Evolutionary conservation across 768 basidiomycete genomes (phyloP).

Genomic region (Boletellus ananiceps): DNA sequence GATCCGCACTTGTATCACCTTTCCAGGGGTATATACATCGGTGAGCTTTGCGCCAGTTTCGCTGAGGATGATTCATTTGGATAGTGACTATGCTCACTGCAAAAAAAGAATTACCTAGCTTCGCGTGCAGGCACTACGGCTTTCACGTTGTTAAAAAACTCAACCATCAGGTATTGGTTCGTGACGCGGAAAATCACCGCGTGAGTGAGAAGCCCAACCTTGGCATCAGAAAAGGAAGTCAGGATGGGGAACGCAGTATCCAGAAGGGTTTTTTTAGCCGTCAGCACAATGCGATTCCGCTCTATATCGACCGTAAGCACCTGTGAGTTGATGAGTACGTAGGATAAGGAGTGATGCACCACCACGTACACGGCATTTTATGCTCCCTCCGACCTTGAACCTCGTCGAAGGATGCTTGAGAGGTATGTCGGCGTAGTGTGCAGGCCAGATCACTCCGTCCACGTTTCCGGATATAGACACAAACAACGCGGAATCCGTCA

Average conservation of each 20-base stretch:
- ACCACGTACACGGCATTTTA: constrained; percentile 77
- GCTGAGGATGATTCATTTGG: constrained; percentile 36
- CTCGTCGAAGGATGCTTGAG: constrained; percentile 90
- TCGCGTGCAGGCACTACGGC: constrained; percentile 79
- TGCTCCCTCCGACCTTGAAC: constrained; percentile 76
- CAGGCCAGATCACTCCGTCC: constrained; percentile 91
- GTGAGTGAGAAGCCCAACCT: constrained; percentile 67
- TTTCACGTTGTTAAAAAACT: constrained; percentile 86
- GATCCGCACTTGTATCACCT: constrained; percentile 81
- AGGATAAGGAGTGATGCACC: background rate
- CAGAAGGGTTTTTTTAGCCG: constrained; percentile 86
- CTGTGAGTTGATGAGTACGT: constrained; percentile 33
- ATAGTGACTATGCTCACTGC: background rate
- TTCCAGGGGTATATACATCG: constrained; percentile 71
- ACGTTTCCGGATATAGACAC: constrained; percentile 83
- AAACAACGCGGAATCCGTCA: constrained; percentile 78
- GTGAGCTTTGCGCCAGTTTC: constrained; percentile 58
- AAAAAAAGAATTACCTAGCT: constrained; percentile 54
- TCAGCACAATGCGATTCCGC: constrained; percentile 76
- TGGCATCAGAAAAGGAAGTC: constrained; percentile 58
- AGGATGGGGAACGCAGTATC: constrained; percentile 75
- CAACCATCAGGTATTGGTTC: constrained; percentile 77
- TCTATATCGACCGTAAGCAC: constrained; percentile 80
- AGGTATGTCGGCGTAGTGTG: constrained; percentile 92
- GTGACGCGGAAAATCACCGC: constrained; percentile 81